Base-by-base conservation (phyloP, 164 flowering plant genomes). In the Stephania japonica region DNA sequence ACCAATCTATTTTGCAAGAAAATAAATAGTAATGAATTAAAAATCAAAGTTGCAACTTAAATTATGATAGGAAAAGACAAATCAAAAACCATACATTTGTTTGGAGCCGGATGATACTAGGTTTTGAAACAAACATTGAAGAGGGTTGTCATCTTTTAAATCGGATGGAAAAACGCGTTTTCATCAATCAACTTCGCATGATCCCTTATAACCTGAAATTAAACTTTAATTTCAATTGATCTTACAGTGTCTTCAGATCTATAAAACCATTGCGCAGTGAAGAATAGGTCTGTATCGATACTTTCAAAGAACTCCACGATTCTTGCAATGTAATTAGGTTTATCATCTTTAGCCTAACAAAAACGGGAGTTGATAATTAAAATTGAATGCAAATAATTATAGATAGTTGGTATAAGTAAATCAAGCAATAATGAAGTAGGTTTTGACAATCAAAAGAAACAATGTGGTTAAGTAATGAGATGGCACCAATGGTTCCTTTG, bases 211-310 rank as follows among this genome's bases (percentile, higher is more conserved):
- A 80, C 91, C 97, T 92, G 78, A 44, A 42, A 19, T 64, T 24
- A 27, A 16, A 49, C 25, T n/a, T 25, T 53, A 18, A 50, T 7
- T 63, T 18, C 61, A 67, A 13, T 26, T 41, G 2, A 70, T 6
- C 81, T 85, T 81, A 93, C 98, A 14, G 98, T 93, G 67, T 93
- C 98, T 9, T 41, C 69, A 0, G 93, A 84, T 79, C 86, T 83
- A 42, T 85, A 93, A 69, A 77, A 93, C 98, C 98, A 93, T n/a
- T 83, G 96, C 0, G 93, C 91, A 0, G 83, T 84, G 59, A 89
- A 87, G 62, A 87, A 82, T 1, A 23, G 70, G 9, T 61, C 3
- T 0, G 85, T 84, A 68, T 89, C 87, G 8, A 73, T 73, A 0
- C 78, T 79, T 67, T 88, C 88, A 79, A 93, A 93, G 61, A 93